phyloP scores from a whole-genome alignment of 306 rosid genomes.

The Begonia fuchsioides region DNA sequence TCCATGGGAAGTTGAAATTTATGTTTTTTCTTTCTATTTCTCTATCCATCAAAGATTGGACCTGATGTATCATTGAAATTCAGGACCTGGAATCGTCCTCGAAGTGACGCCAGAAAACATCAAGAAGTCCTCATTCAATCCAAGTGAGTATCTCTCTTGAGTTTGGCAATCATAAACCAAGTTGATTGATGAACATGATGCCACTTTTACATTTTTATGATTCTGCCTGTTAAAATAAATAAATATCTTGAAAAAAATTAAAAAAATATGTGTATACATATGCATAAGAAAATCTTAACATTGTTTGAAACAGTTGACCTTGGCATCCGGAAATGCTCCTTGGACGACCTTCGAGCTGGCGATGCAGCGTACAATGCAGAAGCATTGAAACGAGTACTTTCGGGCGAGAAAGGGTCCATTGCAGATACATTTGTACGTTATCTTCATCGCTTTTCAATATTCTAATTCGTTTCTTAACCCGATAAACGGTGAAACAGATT shows the following conservation, averaged over 20 bases:
- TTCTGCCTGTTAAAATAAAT: no score
- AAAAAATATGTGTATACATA: no score
- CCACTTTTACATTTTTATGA: no score
- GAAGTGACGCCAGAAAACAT: slow-evolving; percentile 67
- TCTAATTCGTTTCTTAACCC: slow-evolving; percentile 3
- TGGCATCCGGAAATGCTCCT: slow-evolving; percentile 71
- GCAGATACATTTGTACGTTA: slow-evolving; percentile 84
- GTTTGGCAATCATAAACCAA: no score
- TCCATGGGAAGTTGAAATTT: no score
- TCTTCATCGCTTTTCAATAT: background rate
- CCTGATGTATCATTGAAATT: slow-evolving; percentile 3
- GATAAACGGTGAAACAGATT: slow-evolving; percentile 30
- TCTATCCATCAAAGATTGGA: no score
- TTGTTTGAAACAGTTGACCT: slow-evolving; percentile 42
- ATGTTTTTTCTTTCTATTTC: no score
- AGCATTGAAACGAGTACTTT: slow-evolving; percentile 50
- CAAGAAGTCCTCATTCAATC: slow-evolving; percentile 69
- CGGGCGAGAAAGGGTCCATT: slow-evolving; percentile 63
- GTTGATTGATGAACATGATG: no score
- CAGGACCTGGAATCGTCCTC: slow-evolving; percentile 86
- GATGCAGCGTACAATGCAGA: slow-evolving; percentile 62
- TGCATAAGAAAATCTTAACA: no score
- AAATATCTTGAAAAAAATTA: no score
- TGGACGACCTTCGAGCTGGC: slow-evolving; percentile 66
- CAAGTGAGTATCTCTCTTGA: slow-evolving; percentile 39